Evolutionary conservation across 805 yeast genomes (phyloP), one percentile per base, ranked within the genome.

Genomic region (Kluyveromyces nonfermentans): DNA sequence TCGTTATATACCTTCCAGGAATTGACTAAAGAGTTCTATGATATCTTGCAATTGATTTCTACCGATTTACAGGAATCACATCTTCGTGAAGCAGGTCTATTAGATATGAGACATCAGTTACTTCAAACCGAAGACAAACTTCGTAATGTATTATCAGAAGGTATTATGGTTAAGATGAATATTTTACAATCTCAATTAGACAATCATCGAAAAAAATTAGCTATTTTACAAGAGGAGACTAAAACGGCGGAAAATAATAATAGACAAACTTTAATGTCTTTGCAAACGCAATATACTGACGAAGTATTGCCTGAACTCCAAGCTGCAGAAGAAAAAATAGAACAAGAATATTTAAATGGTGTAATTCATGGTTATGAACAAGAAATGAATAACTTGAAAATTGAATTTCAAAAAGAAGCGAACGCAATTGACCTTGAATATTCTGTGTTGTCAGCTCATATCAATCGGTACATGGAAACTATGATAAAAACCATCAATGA

Each of bases 1-100:
- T 72, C 89, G 0, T 67, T 75, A 8, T 83, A 79, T 41, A 72
- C 87, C 0, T 72, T 85, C 45, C 73, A 70, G 37, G 69, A 51
- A 22, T 45, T 56, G 14, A 54, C 56, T 16, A 51, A 53, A 33
- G 64, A 60, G 33, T 44, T 60, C 20, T 60, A 54, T 44, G 60
- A 57, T 28, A 46, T 60, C 5, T 41, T 61, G 33, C 49, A 69
- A 46, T 65, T 74, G 8, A 63, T 80, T 20, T 69, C 76, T 7
- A 70, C 69, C 43, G 78, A 74, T 32, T 51, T 75, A 30, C 63
- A 59, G 38, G 67, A 66, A 33, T 63, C 74, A 17, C 59, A 65
- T 33, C 63, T 65, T 35, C 67, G 46, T 40, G 62, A 60, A 46
- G 44, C 46, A 5, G 74, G 25, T 52, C 74, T 53, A 77, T 73